Percentiles rank a stretch among this genome's conserved stretches.
Evolutionary conservation across 768 basidiomycete species (phyloP).

Genomic region (Sarcomyxa edulis): DNA sequence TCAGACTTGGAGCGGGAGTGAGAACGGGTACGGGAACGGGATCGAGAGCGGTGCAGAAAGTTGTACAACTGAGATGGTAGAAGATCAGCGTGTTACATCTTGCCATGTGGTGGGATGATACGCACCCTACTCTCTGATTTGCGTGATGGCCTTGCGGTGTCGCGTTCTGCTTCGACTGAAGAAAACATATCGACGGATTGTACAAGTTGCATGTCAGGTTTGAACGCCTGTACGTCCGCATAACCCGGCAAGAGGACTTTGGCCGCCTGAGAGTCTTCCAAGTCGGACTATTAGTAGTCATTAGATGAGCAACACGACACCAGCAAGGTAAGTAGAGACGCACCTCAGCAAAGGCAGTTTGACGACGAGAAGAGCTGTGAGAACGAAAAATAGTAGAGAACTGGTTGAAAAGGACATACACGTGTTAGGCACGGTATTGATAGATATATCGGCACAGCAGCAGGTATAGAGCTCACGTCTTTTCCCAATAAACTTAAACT

Average conservation of each 20-base stretch:
- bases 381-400: conserved; percentile 36
- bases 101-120: conserved; percentile 8
- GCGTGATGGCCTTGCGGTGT: conserved; percentile 35
- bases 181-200: conserved; percentile 18
- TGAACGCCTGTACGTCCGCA: conserved; percentile 21
- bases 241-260: conserved; percentile 23
- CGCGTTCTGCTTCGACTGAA: conserved; percentile 13
- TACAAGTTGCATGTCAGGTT: conserved; percentile 5
- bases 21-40: conserved; percentile 40
- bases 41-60: conserved; percentile 42
- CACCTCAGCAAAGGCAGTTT: conserved; percentile 21
- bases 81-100: conserved; percentile 7
- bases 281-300: not conserved
- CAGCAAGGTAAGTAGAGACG: conserved; percentile 7
- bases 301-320: conserved; percentile 2
- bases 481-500: conserved; percentile 22
- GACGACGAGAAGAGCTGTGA: conserved; percentile 28
- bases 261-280: conserved; percentile 6
- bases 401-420: conserved; percentile 29
- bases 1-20: conserved; percentile 50
- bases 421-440: conserved; percentile 40
- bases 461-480: conserved; percentile 24
- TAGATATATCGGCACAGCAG: conserved; percentile 11
- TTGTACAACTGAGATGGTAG: conserved; percentile 47
- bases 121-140: conserved; percentile 44